Evolutionary conservation across 139 green algal genomes (phyloP).

Genomic region (Closterium sp.): DNA sequence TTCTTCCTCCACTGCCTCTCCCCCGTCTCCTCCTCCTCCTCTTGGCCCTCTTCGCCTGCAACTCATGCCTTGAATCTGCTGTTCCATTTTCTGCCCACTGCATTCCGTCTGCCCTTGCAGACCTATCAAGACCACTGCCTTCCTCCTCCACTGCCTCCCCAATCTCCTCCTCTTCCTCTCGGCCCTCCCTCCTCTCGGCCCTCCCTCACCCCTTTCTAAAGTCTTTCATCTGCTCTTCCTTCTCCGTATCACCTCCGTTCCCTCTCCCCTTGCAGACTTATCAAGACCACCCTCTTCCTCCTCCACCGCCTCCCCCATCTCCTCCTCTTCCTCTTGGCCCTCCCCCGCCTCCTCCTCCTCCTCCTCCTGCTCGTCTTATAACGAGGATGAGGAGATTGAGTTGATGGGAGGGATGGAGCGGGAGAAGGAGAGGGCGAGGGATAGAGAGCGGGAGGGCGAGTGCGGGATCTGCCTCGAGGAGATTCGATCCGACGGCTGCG

Average conservation of each 20-base stretch:
- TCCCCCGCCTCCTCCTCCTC: constrained; percentile 17
- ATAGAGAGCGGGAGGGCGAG: constrained; percentile 4
- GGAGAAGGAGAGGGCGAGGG: neutral
- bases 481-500: neutral
- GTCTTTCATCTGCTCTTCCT: no score
- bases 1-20: neutral
- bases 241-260: no score
- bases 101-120: no score
- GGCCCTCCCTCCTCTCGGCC: neutral
- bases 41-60: neutral
- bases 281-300: neutral
- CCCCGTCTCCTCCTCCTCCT: neutral
- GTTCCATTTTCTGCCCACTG: no score
- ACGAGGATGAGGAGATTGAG: neutral
- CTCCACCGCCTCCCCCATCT: neutral
- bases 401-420: neutral
- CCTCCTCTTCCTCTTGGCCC: neutral
- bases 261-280: no score
- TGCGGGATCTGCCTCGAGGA: constrained; percentile 50
- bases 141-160: neutral
- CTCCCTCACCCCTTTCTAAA: no score
- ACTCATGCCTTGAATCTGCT: no score
- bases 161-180: neutral
- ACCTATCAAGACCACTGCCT: neutral
- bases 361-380: constrained; percentile 12